These are phyloP conservation scores for Elsinoe perseae DNA, from an alignment of 2,329 filamentous ascomycete species.

Conservation along the genomic window DNA sequence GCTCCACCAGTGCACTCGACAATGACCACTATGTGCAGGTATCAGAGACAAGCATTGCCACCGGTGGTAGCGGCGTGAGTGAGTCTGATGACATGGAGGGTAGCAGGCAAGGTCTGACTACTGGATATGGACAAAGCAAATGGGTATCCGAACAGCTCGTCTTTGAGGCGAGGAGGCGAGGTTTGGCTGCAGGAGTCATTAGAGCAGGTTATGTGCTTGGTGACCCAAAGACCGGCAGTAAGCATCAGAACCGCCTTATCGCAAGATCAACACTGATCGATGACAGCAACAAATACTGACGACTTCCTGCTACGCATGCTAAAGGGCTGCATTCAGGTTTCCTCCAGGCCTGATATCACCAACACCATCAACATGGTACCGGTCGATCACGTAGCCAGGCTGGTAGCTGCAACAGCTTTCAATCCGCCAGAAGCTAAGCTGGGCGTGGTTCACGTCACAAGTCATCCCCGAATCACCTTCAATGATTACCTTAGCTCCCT, in stretches of 20 bases:
- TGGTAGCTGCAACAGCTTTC: constrained; percentile 67
- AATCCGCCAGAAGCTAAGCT: constrained; percentile 50
- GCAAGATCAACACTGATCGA: constrained; percentile 6
- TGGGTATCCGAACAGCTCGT: constrained; percentile 71
- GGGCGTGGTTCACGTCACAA: constrained; percentile 68
- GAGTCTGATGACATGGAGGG: constrained; percentile 75
- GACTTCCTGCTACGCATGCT: constrained; percentile 83
- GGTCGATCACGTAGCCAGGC: constrained; percentile 71
- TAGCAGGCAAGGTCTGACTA: constrained; percentile 67
- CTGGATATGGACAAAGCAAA: constrained; percentile 86
- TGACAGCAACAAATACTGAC: constrained; percentile 61
- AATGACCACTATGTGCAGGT: constrained; percentile 71
- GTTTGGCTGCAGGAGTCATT: constrained; percentile 66
- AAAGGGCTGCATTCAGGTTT: constrained; percentile 80
- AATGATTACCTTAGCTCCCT: constrained; percentile 68
- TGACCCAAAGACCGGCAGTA: constrained; percentile 56
- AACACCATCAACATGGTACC: constrained; percentile 90
- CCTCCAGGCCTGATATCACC: constrained; percentile 62
- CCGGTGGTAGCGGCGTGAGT: constrained; percentile 56
- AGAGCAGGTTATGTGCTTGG: constrained; percentile 82
- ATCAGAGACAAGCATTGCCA: constrained; percentile 54
- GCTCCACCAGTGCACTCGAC: constrained; percentile 75
- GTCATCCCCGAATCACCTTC: constrained; percentile 68
- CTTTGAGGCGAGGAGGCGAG: constrained; percentile 68
- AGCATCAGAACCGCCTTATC: constrained; percentile 18